Base-by-base conservation (phyloP, 148 eudicot genomes). In the Beta vulgaris region DNA sequence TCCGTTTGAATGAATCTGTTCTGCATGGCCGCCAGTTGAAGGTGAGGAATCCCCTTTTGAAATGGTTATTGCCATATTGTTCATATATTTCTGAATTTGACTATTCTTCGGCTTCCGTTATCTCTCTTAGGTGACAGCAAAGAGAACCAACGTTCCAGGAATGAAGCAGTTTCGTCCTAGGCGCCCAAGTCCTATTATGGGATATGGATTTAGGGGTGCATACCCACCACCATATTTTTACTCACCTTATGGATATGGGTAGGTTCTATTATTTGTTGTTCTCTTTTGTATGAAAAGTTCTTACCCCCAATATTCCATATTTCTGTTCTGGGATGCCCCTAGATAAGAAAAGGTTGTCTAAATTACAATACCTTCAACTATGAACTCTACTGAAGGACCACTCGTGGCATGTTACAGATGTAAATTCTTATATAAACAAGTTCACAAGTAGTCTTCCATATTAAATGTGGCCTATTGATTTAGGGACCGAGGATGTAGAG, bases 241-340 rank as follows among this genome's bases (percentile, higher is more conserved):
- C 80, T 74, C 89, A 39, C 97, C 97, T 1, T 94, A 91, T 78
- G 97, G 98, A 60, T 94, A 88, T 46, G 97, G 97, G 97, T 94
- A 73, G 81, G 95, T 42, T 43, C 48, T 37, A 12, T 67, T 13
- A 40, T 12, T 28, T 13, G 3, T 58, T 9, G 5, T 21, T 57
- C 6, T 28, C 11, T 26, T 11, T 54, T 54, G 2, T 6, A 10
- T 54, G 28, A 54, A 23, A n/a, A 54, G 59, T 3, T 54, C 29
- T 54, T 46, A 23, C n/a, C n/a, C n/a, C n/a, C n/a, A n/a, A n/a
- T n/a, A n/a, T n/a, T n/a, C n/a, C n/a, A n/a, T n/a, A n/a, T n/a
- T n/a, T n/a, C n/a, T n/a, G n/a, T n/a, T n/a, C n/a, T n/a, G n/a
- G n/a, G n/a, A n/a, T n/a, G n/a, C n/a, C n/a, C n/a, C n/a, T n/a